Base-by-base conservation (phyloP, 345 rosid species). In the Dipteronia dyeriana region DNA sequence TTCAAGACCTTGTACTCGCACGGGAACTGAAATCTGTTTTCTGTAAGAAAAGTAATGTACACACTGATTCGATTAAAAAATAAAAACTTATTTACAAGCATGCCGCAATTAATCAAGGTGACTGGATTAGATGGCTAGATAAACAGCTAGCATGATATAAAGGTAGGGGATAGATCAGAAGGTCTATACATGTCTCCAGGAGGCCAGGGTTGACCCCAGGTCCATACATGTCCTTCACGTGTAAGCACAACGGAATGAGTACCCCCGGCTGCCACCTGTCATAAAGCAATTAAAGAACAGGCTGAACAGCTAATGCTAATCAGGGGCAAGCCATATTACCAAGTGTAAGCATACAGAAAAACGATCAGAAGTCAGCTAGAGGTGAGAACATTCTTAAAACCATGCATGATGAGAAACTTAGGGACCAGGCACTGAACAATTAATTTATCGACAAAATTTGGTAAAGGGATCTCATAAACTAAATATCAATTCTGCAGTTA, bases 201-300 rank as follows among this genome's bases (percentile, higher is more conserved):
- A 82, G 99, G 99, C 99, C 99, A 97, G 34, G 99, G 99, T 73
- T 94, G 99, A 85, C 99, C 99, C 99, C 98, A 97, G 71, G 94
- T 90, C 99, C 99, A 97, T 17, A 97, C 99, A 73, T 87, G 83
- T 20, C 99, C 98, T 64, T 97, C 98, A 13, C 82, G 81, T 9
- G 99, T 97, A 72, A 97, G 92, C 84, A 97, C 99, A 54, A 94
- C 98, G 34, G 99, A 97, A 76, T 94, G 99, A 75, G 99, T 97
- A 66, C 99, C 99, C 34, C 99, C 99, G 63, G 98, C 99, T 60
- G 99, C 97, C 75, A 97, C 99, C 98, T 97, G 78, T 66, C 73
- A 78, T 20, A 74, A 66, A 69, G 64, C 76, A 85, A 74, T 34
- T 45, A 49, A 65, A 63, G 26, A 31, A 73, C 66, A 57, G 6